Evolutionary conservation across 768 basidiomycete species (phyloP).

Genomic region (Lactarius psammicola): DNA sequence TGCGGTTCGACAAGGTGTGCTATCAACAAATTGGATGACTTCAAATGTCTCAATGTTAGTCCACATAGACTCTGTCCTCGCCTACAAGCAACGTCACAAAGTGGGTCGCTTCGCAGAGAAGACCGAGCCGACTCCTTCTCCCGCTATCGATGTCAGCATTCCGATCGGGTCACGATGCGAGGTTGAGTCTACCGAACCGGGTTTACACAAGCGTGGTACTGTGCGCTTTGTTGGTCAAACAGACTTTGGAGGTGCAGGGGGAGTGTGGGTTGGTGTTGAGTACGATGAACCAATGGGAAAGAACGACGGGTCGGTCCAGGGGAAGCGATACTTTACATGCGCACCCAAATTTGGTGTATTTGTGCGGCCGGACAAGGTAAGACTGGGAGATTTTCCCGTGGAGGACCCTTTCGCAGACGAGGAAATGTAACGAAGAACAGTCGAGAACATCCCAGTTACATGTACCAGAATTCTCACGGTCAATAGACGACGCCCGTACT

Average conservation of each 20-base stretch:
- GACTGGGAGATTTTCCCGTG: constrained; percentile 82
- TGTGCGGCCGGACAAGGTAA: constrained; percentile 78
- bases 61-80: constrained; percentile 74
- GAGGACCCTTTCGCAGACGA: constrained; percentile 77
- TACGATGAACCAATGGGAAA: constrained; percentile 96
- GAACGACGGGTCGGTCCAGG: constrained; percentile 92
- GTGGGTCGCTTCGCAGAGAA: constrained; percentile 83
- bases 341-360: constrained; percentile 77
- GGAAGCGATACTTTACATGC: constrained; percentile 83
- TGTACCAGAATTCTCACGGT: constrained; percentile 20
- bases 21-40: background rate
- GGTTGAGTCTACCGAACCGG: constrained; percentile 68
- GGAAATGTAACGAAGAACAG: constrained; percentile 52
- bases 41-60: background rate
- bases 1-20: constrained; percentile 69
- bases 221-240: constrained; percentile 85
- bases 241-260: constrained; percentile 61
- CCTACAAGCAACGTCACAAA: constrained; percentile 83
- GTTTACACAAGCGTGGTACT: constrained; percentile 73
- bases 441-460: constrained; percentile 19
- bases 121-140: constrained; percentile 37
- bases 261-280: constrained; percentile 88
- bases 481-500: background rate
- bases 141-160: constrained; percentile 46
- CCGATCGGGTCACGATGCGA: constrained; percentile 76